Evolutionary conservation across 2,329 filamentous ascomycete genomes (phyloP), one percentile per base, ranked within the genome.

Genomic region (Knufia petricola): DNA sequence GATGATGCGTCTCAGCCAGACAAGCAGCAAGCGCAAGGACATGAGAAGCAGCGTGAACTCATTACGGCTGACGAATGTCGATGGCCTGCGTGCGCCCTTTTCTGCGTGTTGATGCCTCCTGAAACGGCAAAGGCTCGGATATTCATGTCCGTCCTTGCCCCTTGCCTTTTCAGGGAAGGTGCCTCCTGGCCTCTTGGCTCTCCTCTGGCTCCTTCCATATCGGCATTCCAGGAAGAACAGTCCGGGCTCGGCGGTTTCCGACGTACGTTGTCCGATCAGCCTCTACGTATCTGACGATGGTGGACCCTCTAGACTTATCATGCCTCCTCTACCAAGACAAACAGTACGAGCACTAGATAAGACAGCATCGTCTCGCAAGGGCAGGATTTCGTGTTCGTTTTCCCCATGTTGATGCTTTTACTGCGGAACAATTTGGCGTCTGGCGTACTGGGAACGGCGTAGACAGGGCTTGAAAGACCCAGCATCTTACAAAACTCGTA

Each of bases 21-120:
- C 61, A 60, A 68, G 65, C 50, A 74, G 50, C 54, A 58, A 59
- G 62, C 68, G 74, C 63, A 72, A 63, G 60, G 64, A 72, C 75
- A 78, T 78, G 59, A 65, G 31, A 36, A 4, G 10, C 32, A n/a
- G 15, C 32, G 7, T 8, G 32, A 36, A 36, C 32, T 8, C 32
- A 36, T 36, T n/a, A n/a, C 15, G 15, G 32, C n/a, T 36, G 32
- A 36, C 32, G 13, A 17, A 36, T n/a, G 32, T 36, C 7, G 32
- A n/a, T 17, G 32, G 32, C 13, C 4, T n/a, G 6, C 32, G 9
- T 4, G 32, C 7, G 13, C 9, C 6, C 9, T 17, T 17, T 8
- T n/a, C 15, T 36, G 7, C 6, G 9, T 36, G 32, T 36, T 36
- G 32, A 17, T 36, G 32, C 32, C 32, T 36, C 32, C 32, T 36